Evolutionary conservation across 2,329 filamentous ascomycete genomes (phyloP), one percentile per base, ranked within the genome.

Genomic region (Chrysosporium keratinophilum): DNA sequence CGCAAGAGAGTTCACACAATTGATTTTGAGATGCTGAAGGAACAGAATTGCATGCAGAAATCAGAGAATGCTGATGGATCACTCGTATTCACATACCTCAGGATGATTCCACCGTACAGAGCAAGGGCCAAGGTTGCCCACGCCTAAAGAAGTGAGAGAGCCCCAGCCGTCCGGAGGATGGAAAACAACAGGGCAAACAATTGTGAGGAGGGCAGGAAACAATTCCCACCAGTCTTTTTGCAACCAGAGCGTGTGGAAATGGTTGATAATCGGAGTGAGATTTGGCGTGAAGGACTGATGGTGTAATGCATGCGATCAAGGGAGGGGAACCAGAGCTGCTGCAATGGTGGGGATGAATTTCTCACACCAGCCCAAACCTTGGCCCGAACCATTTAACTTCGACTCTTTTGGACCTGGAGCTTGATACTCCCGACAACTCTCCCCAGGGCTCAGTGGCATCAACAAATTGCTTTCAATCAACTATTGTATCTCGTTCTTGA

Each of bases 341-440:
- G 17, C 42, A 23, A 53, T 49, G 54, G 54, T 49, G 45, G 50
- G 54, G 54, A 50, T 47, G 31, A 41, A 41, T 53, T 53, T 46
- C 50, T 53, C 39, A 14, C 42, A 53, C 50, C 34, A 40, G 40
- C 40, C 50, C 50, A 41, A 47, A 40, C 12, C 50, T 51, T 51
- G 28, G 39, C 40, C 40, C 20, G 40, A n/a, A 37, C 41, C 14
- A 20, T n/a, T 41, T 14, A 33, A 50, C 23, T 28, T 28, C 23
- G 23, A 28, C 23, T 3, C 23, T 51, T 31, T 44, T 34, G 31
- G 39, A 51, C 28, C 39, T 20, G 33, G 15, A 41, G 28, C 34
- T 43, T 44, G 39, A 51, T 23, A 37, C 23, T 31, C 15, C 7
- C 19, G 34, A 39, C 28, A n/a, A 12, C 23, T 17, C 19, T 34